These are phyloP conservation scores for Chlorella sp. DNA, from an alignment of 139 green algal genomes.

Conservation along the genomic window DNA sequence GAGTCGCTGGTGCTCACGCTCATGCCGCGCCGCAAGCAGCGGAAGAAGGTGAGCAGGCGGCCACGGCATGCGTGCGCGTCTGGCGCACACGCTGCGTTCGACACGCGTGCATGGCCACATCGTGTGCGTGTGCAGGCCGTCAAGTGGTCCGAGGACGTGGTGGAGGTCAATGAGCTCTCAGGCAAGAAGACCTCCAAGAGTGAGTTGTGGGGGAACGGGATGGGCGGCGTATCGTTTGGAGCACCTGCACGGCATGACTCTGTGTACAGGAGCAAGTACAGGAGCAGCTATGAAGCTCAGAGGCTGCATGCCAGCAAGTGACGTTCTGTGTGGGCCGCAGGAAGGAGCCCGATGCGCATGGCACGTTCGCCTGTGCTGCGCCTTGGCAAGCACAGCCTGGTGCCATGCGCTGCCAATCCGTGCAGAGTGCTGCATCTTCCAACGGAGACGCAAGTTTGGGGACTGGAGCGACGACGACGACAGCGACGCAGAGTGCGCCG, in stretches of 20 bases:
- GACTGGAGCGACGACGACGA: slow-evolving; percentile 80
- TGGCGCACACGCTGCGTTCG: too few relatives aligned
- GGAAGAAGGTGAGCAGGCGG: slow-evolving; percentile 21
- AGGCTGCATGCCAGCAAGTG: too few relatives aligned
- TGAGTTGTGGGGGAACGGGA: too few relatives aligned
- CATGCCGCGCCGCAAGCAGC: slow-evolving; percentile 44
- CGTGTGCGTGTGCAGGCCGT: slow-evolving; percentile 41
- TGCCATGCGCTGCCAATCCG: slow-evolving; percentile 5
- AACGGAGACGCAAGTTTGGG: slow-evolving; percentile 68
- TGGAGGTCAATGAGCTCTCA: slow-evolving; percentile 68
- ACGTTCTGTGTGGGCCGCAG: too few relatives aligned
- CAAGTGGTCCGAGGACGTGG: slow-evolving; percentile 62
- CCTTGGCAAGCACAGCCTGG: too few relatives aligned
- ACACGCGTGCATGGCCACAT: slow-evolving; percentile 10
- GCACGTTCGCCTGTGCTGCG: too few relatives aligned
- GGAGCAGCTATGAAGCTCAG: too few relatives aligned
- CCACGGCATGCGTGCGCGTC: too few relatives aligned
- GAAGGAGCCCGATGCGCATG: too few relatives aligned
- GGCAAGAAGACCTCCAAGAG: slow-evolving; percentile 75
- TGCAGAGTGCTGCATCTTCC: slow-evolving; percentile 88
- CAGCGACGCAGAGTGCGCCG: slow-evolving; percentile 62
- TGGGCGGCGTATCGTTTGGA: too few relatives aligned
- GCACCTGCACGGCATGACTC: too few relatives aligned
- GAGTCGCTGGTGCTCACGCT: slow-evolving; percentile 40
- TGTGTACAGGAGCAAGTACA: too few relatives aligned